These are phyloP conservation scores for Rhodotorula sp. DNA, from an alignment of 1,284 basidiomycete genomes.

Conservation along the genomic window DNA sequence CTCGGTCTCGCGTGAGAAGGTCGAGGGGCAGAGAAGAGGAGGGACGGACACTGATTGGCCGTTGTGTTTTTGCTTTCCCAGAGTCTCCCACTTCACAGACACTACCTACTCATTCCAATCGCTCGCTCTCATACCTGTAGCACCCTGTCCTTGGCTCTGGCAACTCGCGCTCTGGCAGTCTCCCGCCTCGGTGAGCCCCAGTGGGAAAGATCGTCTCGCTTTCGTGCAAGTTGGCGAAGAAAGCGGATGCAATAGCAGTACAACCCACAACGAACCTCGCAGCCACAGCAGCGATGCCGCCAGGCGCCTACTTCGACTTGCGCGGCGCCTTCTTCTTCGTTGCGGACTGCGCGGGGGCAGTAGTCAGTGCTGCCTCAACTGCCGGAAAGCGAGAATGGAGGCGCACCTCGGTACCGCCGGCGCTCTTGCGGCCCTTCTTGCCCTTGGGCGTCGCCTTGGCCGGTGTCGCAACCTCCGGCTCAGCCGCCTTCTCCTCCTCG, in stretches of 20 bases:
- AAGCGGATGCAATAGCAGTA: neutral
- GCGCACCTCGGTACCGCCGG: conserved; percentile 25
- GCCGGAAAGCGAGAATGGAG: no score
- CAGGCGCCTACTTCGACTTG: conserved; percentile 34
- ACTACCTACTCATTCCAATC: neutral
- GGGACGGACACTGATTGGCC: neutral
- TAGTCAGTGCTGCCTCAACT: neutral
- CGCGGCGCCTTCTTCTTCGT: conserved; percentile 37
- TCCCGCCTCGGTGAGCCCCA: no score
- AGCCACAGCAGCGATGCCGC: neutral
- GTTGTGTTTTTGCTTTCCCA: neutral
- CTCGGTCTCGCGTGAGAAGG: conserved; percentile 22
- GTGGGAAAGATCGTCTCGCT: no score
- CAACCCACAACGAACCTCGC: neutral
- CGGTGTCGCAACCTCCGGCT: conserved; percentile 22
- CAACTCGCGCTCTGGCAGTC: neutral
- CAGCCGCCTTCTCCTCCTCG: conserved; percentile 14
- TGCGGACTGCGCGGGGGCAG: conserved; percentile 19
- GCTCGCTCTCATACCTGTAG: neutral
- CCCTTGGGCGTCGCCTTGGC: conserved; percentile 24
- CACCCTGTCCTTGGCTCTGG: neutral
- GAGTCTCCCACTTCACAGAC: neutral
- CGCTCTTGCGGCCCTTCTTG: conserved; percentile 34
- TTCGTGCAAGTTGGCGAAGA: no score
- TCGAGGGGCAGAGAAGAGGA: no score